phyloP scores from a whole-genome alignment of 2,329 filamentous ascomycete species.

The Aspergillus sp. region DNA sequence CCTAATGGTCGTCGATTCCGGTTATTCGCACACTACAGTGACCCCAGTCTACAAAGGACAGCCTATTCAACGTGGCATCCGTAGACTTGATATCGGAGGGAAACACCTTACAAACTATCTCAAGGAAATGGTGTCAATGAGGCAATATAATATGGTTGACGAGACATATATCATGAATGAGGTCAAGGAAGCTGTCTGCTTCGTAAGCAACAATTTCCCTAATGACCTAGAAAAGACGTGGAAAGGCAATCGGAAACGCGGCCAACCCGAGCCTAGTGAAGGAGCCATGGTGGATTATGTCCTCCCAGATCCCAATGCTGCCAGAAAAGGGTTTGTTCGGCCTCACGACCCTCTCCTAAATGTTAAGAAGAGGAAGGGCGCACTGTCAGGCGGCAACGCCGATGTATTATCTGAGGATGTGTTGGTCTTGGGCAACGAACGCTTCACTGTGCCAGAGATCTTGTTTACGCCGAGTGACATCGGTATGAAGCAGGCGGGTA shows the following conservation, averaged over 20 bases:
- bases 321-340: slow-evolving; percentile 64
- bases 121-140: slow-evolving; percentile 79
- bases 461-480: slow-evolving; percentile 84
- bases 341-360: slow-evolving; percentile 69
- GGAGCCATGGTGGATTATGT: slow-evolving; percentile 82
- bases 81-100: slow-evolving; percentile 83
- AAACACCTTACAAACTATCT: slow-evolving; percentile 92
- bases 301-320: slow-evolving; percentile 69
- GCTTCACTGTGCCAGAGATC: slow-evolving; percentile 84
- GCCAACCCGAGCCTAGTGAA: slow-evolving; percentile 20
- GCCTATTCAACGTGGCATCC: slow-evolving; percentile 73
- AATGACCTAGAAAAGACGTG: slow-evolving; percentile 75
- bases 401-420: slow-evolving; percentile 65
- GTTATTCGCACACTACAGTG: slow-evolving; percentile 88
- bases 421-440: slow-evolving; percentile 82
- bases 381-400: slow-evolving; percentile 44
- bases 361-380: slow-evolving; percentile 46
- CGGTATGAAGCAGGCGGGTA: slow-evolving; percentile 74
- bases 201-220: slow-evolving; percentile 72
- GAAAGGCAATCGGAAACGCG: slow-evolving; percentile 62
- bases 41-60: slow-evolving; percentile 79
- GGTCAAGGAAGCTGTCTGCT: slow-evolving; percentile 88
- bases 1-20: slow-evolving; percentile 82
- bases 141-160: slow-evolving; percentile 93
- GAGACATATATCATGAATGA: slow-evolving; percentile 92